These are phyloP conservation scores for Eucalyptus marginata DNA, from an alignment of 345 rosid genomes.

Conservation along the genomic window DNA sequence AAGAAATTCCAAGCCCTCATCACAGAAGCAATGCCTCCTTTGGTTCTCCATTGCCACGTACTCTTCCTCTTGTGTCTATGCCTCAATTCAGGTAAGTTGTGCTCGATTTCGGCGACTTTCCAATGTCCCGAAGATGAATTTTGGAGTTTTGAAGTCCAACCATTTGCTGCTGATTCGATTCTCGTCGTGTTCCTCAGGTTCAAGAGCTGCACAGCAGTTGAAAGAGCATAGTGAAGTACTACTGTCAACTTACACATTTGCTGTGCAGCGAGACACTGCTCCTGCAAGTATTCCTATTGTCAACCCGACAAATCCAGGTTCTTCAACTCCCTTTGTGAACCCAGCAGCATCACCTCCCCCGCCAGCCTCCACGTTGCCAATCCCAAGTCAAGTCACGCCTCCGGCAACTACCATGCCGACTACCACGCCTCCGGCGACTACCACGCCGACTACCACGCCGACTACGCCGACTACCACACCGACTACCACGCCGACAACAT, in stretches of 20 bases:
- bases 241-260: constrained; percentile 2
- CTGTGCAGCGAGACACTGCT: constrained; percentile 8
- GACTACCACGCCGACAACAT: neutral
- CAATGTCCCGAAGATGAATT: neutral
- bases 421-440: neutral
- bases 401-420: neutral
- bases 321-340: constrained; percentile 27
- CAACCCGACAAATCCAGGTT: constrained; percentile 59
- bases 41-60: constrained; percentile 15
- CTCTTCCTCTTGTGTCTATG: constrained; percentile 40
- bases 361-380: constrained; percentile 23
- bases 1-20: neutral
- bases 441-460: constrained; percentile 3
- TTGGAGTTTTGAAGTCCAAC: neutral
- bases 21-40: constrained; percentile 27
- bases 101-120: neutral
- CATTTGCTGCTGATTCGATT: neutral
- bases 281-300: constrained; percentile 34
- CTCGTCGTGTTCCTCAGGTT: constrained; percentile 25
- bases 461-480: neutral
- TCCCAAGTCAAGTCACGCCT: constrained; percentile 6
- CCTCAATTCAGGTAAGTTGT: constrained; percentile 46
- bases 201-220: constrained; percentile 10
- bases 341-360: neutral
- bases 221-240: constrained; percentile 9